These are phyloP conservation scores for Mimosa pudica DNA, from an alignment of 306 rosid genomes.

Conservation along the genomic window DNA sequence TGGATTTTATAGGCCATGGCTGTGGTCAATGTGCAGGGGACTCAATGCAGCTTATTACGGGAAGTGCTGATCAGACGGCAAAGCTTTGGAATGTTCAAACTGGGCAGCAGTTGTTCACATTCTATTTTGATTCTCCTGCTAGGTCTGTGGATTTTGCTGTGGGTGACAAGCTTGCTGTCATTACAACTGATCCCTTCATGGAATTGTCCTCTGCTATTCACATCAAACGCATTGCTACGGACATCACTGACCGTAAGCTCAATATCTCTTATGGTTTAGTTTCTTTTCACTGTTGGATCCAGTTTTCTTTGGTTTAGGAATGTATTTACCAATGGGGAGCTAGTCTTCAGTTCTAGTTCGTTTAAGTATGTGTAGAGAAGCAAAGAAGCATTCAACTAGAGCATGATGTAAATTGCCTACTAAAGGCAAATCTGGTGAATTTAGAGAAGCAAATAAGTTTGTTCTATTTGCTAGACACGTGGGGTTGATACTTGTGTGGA, in stretches of 20 bases:
- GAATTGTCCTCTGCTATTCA: conserved; percentile 73
- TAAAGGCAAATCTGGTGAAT: too few relatives aligned
- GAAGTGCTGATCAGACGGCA: conserved; percentile 82
- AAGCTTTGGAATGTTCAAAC: conserved; percentile 80
- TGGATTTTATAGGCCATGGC: neutral
- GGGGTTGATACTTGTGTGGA: neutral
- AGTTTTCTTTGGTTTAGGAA: neutral
- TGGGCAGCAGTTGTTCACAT: conserved; percentile 75
- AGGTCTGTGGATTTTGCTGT: conserved; percentile 71
- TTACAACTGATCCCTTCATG: conserved; percentile 82
- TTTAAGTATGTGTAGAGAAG: too few relatives aligned
- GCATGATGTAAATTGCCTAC: too few relatives aligned
- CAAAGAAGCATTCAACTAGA: too few relatives aligned
- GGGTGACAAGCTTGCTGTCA: conserved; percentile 66
- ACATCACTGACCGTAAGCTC: conserved; percentile 59
- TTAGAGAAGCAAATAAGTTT: neutral
- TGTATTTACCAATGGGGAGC: neutral
- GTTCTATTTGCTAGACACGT: neutral
- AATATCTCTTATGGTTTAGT: neutral
- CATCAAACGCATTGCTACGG: conserved; percentile 65
- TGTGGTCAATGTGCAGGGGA: conserved; percentile 44
- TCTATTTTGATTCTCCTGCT: conserved; percentile 73
- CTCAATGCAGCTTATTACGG: conserved; percentile 69
- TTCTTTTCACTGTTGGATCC: neutral
- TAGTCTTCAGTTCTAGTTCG: too few relatives aligned